phyloP scores from a whole-genome alignment of 2,329 filamentous ascomycete genomes.

The Exophiala aquamarina region DNA sequence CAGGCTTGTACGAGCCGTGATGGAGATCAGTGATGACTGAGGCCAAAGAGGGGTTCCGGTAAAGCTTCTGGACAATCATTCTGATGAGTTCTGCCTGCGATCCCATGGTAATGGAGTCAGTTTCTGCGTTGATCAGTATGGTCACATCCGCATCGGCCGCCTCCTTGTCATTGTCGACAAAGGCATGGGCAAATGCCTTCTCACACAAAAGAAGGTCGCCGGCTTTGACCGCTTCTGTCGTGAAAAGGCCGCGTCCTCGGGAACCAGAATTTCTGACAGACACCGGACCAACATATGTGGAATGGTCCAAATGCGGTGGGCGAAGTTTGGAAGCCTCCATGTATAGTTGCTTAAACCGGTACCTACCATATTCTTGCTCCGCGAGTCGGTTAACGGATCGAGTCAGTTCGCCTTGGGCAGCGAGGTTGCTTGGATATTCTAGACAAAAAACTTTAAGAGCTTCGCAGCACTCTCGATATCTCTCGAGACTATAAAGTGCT shows the following conservation, averaged over 20 bases:
- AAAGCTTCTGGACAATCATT: slow-evolving; percentile 47
- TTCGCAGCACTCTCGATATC: slow-evolving; percentile 39
- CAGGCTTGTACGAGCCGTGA: slow-evolving; percentile 42
- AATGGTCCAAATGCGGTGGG: slow-evolving; percentile 48
- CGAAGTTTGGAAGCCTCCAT: slow-evolving; percentile 33
- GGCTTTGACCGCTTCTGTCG: slow-evolving; percentile 45
- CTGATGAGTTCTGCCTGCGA: slow-evolving; percentile 44
- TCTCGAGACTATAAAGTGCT: slow-evolving; percentile 45
- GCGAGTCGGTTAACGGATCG: slow-evolving; percentile 29
- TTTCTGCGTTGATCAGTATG: slow-evolving; percentile 41
- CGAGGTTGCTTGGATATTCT: slow-evolving; percentile 37
- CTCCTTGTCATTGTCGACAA: slow-evolving; percentile 25
- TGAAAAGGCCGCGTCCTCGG: slow-evolving; percentile 54
- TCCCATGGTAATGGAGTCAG: slow-evolving; percentile 35
- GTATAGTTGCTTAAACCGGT: slow-evolving; percentile 25
- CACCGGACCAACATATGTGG: slow-evolving; percentile 47
- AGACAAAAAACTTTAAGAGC: slow-evolving; percentile 36
- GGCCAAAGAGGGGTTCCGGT: slow-evolving; percentile 39
- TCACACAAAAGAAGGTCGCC: slow-evolving; percentile 58
- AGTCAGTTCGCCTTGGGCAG: slow-evolving; percentile 32
- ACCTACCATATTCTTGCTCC: slow-evolving; percentile 26
- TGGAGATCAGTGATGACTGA: slow-evolving; percentile 39
- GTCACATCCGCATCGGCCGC: slow-evolving; percentile 21
- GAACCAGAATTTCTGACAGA: slow-evolving; percentile 41
- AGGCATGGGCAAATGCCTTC: slow-evolving; percentile 53